Evolutionary conservation across 2,329 filamentous ascomycete species (phyloP).

Genomic region (Cercospora berteroae): DNA sequence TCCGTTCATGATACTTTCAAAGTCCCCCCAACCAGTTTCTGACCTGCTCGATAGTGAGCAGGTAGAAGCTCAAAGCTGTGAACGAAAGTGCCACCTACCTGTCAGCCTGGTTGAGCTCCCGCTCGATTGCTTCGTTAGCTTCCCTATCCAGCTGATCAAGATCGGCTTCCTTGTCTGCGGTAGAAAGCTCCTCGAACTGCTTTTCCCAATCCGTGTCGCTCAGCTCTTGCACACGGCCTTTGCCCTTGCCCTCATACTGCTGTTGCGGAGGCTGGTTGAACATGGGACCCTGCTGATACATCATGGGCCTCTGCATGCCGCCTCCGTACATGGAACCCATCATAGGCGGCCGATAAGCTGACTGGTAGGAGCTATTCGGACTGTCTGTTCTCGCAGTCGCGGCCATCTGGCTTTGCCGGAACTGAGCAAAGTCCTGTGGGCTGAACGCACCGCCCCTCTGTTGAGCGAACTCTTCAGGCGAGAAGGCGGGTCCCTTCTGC

Average conservation of each 20-base stretch:
- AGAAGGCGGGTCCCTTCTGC: conserved; percentile 29
- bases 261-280: conserved; percentile 45
- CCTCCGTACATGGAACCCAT: conserved; percentile 48
- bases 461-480: conserved; percentile 29
- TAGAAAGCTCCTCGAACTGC: conserved; percentile 86
- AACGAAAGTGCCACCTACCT: conserved; percentile 58
- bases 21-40: conserved; percentile 77
- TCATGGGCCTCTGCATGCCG: conserved; percentile 42
- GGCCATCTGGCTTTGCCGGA: conserved; percentile 70
- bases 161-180: conserved; percentile 56
- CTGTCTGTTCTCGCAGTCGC: conserved; percentile 59
- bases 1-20: conserved; percentile 84
- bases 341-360: conserved; percentile 60
- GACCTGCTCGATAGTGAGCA: conserved; percentile 41
- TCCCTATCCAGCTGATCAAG: conserved; percentile 55
- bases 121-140: conserved; percentile 74
- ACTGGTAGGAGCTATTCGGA: conserved; percentile 45
- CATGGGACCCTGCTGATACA: conserved; percentile 29
- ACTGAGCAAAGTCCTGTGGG: conserved; percentile 82
- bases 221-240: conserved; percentile 78
- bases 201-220: conserved; percentile 95
- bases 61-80: not conserved
- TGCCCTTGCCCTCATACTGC: conserved; percentile 72
- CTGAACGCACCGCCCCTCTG: conserved; percentile 57
- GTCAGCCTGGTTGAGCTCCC: conserved; percentile 86